These are phyloP conservation scores for Tetrahymena elliotti DNA, from an alignment of 73 alveolate species.

Conservation along the genomic window DNA sequence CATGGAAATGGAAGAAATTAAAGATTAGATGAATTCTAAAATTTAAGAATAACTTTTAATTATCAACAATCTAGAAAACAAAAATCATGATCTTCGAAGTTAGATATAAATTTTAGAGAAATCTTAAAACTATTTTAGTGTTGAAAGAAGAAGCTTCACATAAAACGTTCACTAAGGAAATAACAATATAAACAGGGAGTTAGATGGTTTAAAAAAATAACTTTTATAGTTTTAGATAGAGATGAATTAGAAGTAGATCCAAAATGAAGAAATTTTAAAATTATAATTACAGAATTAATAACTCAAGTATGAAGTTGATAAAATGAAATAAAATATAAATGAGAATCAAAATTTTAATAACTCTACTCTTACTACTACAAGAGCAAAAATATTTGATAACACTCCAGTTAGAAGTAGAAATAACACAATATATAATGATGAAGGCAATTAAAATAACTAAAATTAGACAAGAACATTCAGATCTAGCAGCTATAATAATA, in stretches of 20 bases:
- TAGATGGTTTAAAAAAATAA: not conserved
- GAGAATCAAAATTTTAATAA: not conserved
- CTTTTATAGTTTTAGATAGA: not conserved
- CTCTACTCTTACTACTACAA: not conserved
- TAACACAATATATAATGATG: not conserved
- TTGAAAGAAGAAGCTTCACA: not conserved
- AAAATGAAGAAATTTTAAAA: not conserved
- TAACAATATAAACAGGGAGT: not conserved
- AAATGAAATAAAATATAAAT: not conserved
- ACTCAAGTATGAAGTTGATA: not conserved
- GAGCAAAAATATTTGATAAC: not conserved
- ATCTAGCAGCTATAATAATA: not conserved
- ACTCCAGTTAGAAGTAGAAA: not conserved
- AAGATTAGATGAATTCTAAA: not conserved
- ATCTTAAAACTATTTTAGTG: not conserved
- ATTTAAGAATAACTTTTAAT: not conserved
- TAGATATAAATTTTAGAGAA: not conserved
- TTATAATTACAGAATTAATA: not conserved
- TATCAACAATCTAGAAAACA: not conserved
- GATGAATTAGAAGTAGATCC: not conserved
- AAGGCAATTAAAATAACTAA: not conserved
- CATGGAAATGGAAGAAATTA: not conserved
- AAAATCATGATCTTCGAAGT: not conserved
- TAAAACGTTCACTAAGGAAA: not conserved
- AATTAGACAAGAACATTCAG: not conserved